Conservation (phyloP, 2,329 filamentous ascomycete genomes). For the Fusarium nisikadoi region DNA sequence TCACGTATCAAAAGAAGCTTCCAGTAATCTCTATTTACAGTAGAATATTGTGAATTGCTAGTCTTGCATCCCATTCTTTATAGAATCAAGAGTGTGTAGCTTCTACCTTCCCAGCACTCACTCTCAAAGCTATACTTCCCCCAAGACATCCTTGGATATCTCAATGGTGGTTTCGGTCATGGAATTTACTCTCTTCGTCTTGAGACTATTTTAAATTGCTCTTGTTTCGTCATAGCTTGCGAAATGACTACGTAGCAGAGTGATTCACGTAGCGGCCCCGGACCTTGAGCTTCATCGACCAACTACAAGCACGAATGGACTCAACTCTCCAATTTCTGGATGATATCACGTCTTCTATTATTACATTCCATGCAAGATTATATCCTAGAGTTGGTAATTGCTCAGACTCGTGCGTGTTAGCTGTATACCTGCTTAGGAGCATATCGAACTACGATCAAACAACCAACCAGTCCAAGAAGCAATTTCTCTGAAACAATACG, state of each 20-base stretch:
- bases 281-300: not conserved
- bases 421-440: not conserved
- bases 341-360: rapidly evolving
- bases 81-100: not conserved
- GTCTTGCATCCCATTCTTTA: no score
- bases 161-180: no score
- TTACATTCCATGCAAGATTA: rapidly evolving
- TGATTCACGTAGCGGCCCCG: rapidly evolving
- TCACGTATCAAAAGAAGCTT: rapidly evolving
- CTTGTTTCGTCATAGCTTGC: no score
- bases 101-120: rapidly evolving
- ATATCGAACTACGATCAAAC: no score
- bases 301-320: not conserved
- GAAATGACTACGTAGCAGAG: not conserved
- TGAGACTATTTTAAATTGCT: not conserved
- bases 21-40: rapidly evolving
- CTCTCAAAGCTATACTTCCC: no score
- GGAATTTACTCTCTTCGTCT: no score
- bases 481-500: rapidly evolving
- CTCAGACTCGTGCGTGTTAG: not conserved
- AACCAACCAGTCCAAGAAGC: not conserved
- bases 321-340: not conserved
- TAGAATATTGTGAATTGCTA: no score
- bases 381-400: rapidly evolving
- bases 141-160: not conserved